Percentiles rank a stretch among this genome's conserved stretches.
Conservation (phyloP, 108 stramenopile species). For the Fragilaria radians region DNA sequence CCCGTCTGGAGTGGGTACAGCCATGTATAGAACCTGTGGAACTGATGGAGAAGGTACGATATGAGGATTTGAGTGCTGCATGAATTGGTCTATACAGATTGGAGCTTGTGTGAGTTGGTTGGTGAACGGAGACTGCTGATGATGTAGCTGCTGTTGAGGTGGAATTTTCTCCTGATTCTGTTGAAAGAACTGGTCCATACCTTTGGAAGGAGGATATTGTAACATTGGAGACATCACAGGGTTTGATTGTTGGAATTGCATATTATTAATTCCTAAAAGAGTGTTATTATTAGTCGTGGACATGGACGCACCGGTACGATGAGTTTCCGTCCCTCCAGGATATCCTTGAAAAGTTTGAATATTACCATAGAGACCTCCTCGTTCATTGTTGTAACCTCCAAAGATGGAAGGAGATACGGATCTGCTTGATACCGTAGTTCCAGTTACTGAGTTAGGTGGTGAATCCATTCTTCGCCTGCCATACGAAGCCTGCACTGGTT, state of each 20-base stretch:
- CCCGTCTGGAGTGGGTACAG: conserved; percentile 82
- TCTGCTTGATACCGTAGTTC: conserved; percentile 41
- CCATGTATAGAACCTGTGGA: conserved; percentile 83
- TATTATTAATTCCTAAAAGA: too few relatives aligned
- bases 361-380: neutral
- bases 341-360: neutral
- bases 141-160: conserved; percentile 28
- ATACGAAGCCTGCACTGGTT: neutral
- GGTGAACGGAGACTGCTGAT: too few relatives aligned
- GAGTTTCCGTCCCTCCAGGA: neutral
- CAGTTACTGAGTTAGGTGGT: conserved; percentile 32
- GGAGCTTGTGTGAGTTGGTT: too few relatives aligned
- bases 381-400: neutral
- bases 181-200: neutral
- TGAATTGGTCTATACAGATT: too few relatives aligned
- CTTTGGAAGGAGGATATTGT: conserved; percentile 3
- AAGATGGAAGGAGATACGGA: conserved; percentile 33
- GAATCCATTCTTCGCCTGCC: conserved; percentile 15
- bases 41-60: conserved; percentile 28
- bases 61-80: too few relatives aligned
- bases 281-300: neutral
- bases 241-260: neutral
- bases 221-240: neutral
- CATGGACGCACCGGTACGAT: neutral
- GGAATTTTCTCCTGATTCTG: too few relatives aligned